Percentiles rank a stretch among this genome's conserved stretches.
phyloP scores from a whole-genome alignment of 768 basidiomycete genomes.

The Psilocybe cyanescens region DNA sequence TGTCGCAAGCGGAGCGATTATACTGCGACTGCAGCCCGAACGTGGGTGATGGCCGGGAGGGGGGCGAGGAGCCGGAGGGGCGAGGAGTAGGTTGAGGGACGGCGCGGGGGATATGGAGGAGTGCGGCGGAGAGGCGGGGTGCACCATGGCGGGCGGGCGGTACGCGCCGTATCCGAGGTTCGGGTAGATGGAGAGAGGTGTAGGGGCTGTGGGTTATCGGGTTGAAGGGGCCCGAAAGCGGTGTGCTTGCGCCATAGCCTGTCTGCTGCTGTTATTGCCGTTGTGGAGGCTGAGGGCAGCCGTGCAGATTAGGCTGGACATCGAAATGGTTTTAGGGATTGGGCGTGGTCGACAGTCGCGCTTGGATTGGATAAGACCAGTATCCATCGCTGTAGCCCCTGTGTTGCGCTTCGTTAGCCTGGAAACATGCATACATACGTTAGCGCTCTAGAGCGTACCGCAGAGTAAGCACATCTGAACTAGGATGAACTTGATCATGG shows the following conservation, averaged over 20 bases:
- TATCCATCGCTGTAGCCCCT: slow-evolving; percentile 72
- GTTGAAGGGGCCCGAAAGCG: slow-evolving; percentile 42
- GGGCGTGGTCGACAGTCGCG: slow-evolving; percentile 23
- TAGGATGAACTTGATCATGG: slow-evolving; percentile 97
- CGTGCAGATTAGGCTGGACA: not conserved
- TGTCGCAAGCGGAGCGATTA: slow-evolving; percentile 35
- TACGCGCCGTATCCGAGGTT: slow-evolving; percentile 6
- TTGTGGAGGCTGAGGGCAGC: slow-evolving; percentile 8
- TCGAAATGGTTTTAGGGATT: slow-evolving; percentile 41
- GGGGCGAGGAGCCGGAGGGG: not conserved
- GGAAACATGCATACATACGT: not conserved
- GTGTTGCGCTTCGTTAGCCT: slow-evolving; percentile 70
- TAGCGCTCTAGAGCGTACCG: too few relatives aligned
- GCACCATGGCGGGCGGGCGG: slow-evolving; percentile 12
- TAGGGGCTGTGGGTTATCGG: slow-evolving; percentile 31
- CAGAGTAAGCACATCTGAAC: slow-evolving; percentile 69
- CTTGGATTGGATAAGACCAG: slow-evolving; percentile 43
- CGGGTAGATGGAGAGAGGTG: slow-evolving; percentile 17
- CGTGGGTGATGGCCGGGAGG: slow-evolving; percentile 13
- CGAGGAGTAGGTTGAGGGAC: slow-evolving; percentile 7
- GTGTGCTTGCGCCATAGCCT: slow-evolving; percentile 10
- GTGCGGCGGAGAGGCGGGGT: slow-evolving; percentile 21
- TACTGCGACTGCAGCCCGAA: slow-evolving; percentile 2
- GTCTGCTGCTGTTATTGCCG: too few relatives aligned
- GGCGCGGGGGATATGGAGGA: not conserved